Conservation (phyloP, 148 eudicot genomes). For the Simmondsia chinensis region DNA sequence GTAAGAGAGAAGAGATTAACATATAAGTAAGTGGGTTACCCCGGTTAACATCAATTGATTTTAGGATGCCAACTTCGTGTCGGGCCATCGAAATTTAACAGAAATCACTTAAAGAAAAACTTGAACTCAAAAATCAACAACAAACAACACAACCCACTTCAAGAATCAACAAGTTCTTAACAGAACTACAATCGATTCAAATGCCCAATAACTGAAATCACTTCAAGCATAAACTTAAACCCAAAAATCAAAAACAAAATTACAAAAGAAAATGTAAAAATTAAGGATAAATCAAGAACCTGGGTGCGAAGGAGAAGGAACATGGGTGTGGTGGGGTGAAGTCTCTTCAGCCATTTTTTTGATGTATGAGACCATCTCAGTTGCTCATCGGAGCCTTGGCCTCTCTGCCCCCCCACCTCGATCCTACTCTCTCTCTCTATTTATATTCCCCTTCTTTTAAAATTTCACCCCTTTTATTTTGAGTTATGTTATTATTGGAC, state of each 20-base stretch:
- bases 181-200: conserved; percentile 6
- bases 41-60: too few species aligned
- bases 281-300: conserved; percentile 18
- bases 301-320: conserved; percentile 52
- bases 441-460: conserved; percentile 14
- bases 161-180: conserved; percentile 4
- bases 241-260: background rate
- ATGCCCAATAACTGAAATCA: too few species aligned
- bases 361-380: conserved; percentile 48
- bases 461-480: conserved; percentile 2
- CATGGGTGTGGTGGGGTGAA: conserved; percentile 37
- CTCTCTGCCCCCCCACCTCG: conserved; percentile 1
- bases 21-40: too few species aligned
- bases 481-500: background rate
- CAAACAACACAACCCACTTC: conserved; percentile 7
- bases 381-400: conserved; percentile 16
- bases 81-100: too few species aligned
- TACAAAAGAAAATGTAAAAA: background rate
- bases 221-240: background rate
- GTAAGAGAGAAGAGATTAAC: too few species aligned
- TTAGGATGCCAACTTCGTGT: too few species aligned
- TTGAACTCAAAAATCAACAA: background rate
- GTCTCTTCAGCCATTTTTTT: conserved; percentile 48
- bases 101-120: background rate
- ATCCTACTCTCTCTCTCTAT: background rate